A percentile compares a stretch with the other conserved stretches of the same genome.
These are phyloP conservation scores for Hanseniaspora opuntiae DNA, from an alignment of 805 yeast genomes.

Conservation along the genomic window DNA sequence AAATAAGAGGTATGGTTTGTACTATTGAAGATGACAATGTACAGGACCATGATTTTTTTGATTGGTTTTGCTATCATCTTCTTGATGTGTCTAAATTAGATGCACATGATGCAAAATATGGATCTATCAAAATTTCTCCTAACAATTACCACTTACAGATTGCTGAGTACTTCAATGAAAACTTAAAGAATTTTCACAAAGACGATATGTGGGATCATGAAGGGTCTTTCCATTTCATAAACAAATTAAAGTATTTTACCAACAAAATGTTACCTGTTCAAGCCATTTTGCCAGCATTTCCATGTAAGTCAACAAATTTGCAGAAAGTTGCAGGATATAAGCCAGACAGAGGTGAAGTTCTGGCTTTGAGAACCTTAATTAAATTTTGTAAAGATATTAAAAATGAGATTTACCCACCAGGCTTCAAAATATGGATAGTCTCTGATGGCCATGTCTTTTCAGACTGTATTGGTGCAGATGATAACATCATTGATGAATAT, in stretches of 20 bases:
- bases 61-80: constrained; percentile 30
- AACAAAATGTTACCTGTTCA: constrained; percentile 36
- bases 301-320: constrained; percentile 47
- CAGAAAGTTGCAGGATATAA: constrained; percentile 36
- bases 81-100: constrained; percentile 26
- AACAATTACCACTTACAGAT: constrained; percentile 22
- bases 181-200: constrained; percentile 34
- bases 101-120: not conserved
- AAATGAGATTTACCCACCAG: constrained; percentile 37
- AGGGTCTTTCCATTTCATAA: constrained; percentile 33
- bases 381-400: constrained; percentile 22
- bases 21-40: constrained; percentile 22
- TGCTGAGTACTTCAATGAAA: constrained; percentile 33
- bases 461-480: constrained; percentile 52
- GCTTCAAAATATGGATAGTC: constrained; percentile 42
- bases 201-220: constrained; percentile 38
- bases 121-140: constrained; percentile 13
- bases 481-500: constrained; percentile 37
- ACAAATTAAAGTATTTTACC: constrained; percentile 36
- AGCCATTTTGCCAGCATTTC: constrained; percentile 51
- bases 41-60: constrained; percentile 17
- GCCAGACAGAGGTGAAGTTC: constrained; percentile 45
- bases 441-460: constrained; percentile 56
- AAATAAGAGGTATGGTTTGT: constrained; percentile 29
- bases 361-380: constrained; percentile 30